Evolutionary conservation across 495 filamentous ascomycete species (phyloP), one percentile per base, ranked within the genome.

Genomic region (Xylaria bambusicola): DNA sequence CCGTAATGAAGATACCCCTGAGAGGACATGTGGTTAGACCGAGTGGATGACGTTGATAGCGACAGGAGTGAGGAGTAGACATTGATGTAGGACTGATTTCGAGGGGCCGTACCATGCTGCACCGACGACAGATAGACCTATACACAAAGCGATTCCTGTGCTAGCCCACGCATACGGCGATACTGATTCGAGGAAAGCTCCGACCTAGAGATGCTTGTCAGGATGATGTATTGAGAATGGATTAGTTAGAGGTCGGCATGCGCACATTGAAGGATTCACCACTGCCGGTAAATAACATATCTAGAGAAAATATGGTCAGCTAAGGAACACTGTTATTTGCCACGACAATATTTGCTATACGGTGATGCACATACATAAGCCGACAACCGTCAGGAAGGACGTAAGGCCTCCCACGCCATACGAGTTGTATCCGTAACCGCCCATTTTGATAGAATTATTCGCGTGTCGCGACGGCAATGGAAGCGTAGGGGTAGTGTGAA

Each of bases 1-100:
- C 95, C 10, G 94, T 97, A 52, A 97, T 91, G 80, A 99, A 93
- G 75, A 99, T 99, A 70, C 95, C 95, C 94, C 93, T 98, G 56
- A 52, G n/a, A 17, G 56, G 41, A 33, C 17, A 35, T 21, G 29
- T 49, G 18, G 41, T 29, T 40, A 41, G 52, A 57, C 18, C 21
- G 18, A 40, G 36, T 29, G 24, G 17, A 56, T 52, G 51, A 58
- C 26, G 26, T 42, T 36, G 36, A 33, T 17, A 18, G n/a, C 12
- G 42, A 49, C 20, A 7, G 27, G 27, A 20, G 15, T 20, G 9
- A 12, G 31, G 7, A 33, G 24, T 24, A 29, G 31, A 55, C 44
- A 8, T 13, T 55, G 5, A 33, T 33, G 29, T 33, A 33, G n/a
- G 29, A 33, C 29, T 5, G 29, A 33, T 33, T n/a, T n/a, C n/a